A percentile compares a stretch with the other conserved stretches of the same genome.
Conservation (phyloP, 1,284 basidiomycete genomes). For the Termitomyces sp. region DNA sequence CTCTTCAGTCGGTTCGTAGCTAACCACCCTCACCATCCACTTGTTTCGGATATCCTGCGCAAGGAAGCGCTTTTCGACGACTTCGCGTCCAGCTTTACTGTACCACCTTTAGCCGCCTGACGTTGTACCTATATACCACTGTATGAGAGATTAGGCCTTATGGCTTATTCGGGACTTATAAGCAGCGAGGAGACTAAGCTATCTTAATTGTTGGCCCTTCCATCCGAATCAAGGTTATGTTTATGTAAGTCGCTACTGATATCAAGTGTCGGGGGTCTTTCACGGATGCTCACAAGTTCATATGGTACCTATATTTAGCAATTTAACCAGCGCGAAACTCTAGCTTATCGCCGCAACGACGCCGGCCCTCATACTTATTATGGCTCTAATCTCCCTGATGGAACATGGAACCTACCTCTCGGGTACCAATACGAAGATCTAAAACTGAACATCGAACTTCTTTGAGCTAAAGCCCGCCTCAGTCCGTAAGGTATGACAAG, state of each 20-base stretch:
- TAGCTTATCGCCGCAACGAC: too few relatives aligned
- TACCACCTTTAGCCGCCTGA: constrained; percentile 47
- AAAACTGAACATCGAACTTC: too few relatives aligned
- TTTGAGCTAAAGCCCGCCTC: too few relatives aligned
- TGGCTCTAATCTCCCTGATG: too few relatives aligned
- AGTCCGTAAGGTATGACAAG: background rate
- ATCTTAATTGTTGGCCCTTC: background rate
- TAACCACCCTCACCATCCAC: constrained; percentile 62
- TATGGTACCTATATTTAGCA: background rate
- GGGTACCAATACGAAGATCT: too few relatives aligned
- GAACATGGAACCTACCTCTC: too few relatives aligned
- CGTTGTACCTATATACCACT: background rate
- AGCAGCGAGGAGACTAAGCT: too few relatives aligned
- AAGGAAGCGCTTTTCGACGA: constrained; percentile 72
- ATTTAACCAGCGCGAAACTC: background rate
- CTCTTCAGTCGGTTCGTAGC: constrained; percentile 47
- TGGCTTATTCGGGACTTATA: too few relatives aligned
- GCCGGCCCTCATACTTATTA: too few relatives aligned
- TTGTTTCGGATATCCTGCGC: constrained; percentile 56
- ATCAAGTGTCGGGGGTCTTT: background rate
- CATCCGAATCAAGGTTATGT: too few relatives aligned
- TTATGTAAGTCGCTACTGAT: background rate
- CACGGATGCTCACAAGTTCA: background rate
- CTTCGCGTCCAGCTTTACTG: constrained; percentile 57
- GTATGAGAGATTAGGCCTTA: background rate